These are phyloP conservation scores for Globisporangium recalcitrans DNA, from an alignment of 352 stramenopile genomes.

Conservation along the genomic window DNA sequence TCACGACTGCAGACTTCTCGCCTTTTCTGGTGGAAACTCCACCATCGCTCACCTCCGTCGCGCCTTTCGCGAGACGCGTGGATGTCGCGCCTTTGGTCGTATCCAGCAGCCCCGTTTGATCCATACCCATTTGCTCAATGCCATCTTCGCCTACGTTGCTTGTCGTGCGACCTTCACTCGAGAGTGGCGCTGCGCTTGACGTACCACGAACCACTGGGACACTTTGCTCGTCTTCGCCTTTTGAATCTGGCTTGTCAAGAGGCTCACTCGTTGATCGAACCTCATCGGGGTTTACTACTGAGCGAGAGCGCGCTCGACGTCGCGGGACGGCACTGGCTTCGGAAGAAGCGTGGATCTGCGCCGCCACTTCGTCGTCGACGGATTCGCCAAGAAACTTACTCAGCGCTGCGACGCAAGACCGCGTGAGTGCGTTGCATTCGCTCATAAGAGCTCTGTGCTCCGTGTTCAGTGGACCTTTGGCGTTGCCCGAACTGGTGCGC, in stretches of 20 bases:
- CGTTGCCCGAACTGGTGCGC: slow-evolving; percentile 11
- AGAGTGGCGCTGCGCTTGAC: neutral
- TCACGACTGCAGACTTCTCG: neutral
- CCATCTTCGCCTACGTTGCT: neutral
- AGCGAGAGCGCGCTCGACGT: slow-evolving; percentile 13
- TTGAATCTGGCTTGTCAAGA: neutral
- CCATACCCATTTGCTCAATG: slow-evolving; percentile 3
- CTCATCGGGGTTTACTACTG: slow-evolving; percentile 8
- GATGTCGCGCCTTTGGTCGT: neutral
- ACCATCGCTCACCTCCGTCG: neutral
- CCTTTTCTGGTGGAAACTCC: neutral
- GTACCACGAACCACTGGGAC: neutral
- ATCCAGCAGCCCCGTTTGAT: neutral
- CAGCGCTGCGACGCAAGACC: slow-evolving; percentile 53
- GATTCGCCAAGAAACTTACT: slow-evolving; percentile 51
- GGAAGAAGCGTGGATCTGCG: neutral
- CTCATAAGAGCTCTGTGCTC: slow-evolving; percentile 47
- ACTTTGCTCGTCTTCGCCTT: neutral
- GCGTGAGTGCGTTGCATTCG: slow-evolving; percentile 57
- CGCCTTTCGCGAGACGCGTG: neutral
- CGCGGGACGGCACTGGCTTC: neutral
- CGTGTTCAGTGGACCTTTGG: slow-evolving; percentile 13
- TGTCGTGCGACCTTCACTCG: neutral
- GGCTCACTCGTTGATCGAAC: neutral
- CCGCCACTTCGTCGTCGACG: slow-evolving; percentile 1